phyloP scores from a whole-genome alignment of 2,329 filamentous ascomycete genomes.

The Juglanconis juglandina region DNA sequence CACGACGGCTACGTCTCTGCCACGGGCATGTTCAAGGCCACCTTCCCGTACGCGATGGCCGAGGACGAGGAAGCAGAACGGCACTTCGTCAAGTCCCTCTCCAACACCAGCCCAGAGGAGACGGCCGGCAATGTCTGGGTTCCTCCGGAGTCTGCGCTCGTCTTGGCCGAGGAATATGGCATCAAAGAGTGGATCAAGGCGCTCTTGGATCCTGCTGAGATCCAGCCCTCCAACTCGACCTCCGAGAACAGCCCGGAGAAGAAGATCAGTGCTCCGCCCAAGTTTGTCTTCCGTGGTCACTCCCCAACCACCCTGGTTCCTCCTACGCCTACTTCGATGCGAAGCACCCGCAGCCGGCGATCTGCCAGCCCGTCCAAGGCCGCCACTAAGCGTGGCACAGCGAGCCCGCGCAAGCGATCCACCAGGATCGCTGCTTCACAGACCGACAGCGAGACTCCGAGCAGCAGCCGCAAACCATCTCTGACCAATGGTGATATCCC shows the following conservation, averaged over 20 bases:
- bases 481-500: constrained; percentile 28
- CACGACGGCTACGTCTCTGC: constrained; percentile 80
- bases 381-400: constrained; percentile 39
- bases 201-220: constrained; percentile 84
- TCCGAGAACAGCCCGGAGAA: constrained; percentile 59
- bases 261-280: constrained; percentile 76
- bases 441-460: constrained; percentile 34
- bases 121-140: constrained; percentile 98
- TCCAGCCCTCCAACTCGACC: constrained; percentile 56
- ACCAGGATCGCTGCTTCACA: constrained; percentile 39
- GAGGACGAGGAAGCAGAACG: constrained; percentile 74
- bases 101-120: constrained; percentile 82
- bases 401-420: constrained; percentile 54
- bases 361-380: constrained; percentile 56
- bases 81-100: constrained; percentile 77
- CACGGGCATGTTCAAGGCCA: constrained; percentile 90
- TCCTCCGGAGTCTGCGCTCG: constrained; percentile 73
- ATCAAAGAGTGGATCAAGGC: constrained; percentile 86
- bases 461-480: constrained; percentile 23
- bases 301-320: constrained; percentile 43
- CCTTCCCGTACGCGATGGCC: constrained; percentile 73
- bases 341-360: constrained; percentile 49
- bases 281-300: constrained; percentile 48
- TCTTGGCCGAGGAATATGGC: constrained; percentile 80
- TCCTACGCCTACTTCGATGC: constrained; percentile 45